Evolutionary conservation across 306 rosid genomes (phyloP), one percentile per base, ranked within the genome.

Genomic region (Trichosanthes truncata): DNA sequence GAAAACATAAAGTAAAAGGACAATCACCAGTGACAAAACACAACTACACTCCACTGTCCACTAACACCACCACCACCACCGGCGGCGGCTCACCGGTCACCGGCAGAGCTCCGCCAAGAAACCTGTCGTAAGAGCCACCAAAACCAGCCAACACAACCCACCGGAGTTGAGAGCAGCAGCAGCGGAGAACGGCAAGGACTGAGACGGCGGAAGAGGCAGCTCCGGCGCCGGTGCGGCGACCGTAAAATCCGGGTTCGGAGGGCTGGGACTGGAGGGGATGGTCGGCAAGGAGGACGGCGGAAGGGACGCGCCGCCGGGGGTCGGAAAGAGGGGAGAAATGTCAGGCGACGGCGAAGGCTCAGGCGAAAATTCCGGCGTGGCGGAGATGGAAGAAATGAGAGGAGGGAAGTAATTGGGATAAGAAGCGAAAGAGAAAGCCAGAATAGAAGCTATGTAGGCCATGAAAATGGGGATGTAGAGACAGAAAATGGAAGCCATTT

Each of bases 191-290:
- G 83, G 87, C 83, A 80, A 20, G 68, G 87, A 76, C 77, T 65
- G 87, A 35, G 87, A 74, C 25, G 90, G 92, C 13, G 90, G 68
- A 76, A 82, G 29, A 8, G 85, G 81, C 18, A 66, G 9, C 3
- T 77, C 86, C 52, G 88, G 86, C 43, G 78, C 84, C 17, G 82
- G 82, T 40, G 87, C 83, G n/a, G 48, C 5, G 60, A 26, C 62
- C n/a, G 13, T 5, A 35, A 2, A 69, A 21, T 87, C 90, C 0
- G 90, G 92, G 61, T 89, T 87, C 1, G 92, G 89, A 13, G 90
- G 90, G 84, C 92, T 89, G 15, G 80, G 90, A 51, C 81, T 89
- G 9, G 92, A 85, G 12, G 92, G 90, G 33, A 89, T 89, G 48
- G 81, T 89, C 9, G 92, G 92, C 53, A 89, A 76, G 15, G 92